A percentile compares a stretch with the other conserved stretches of the same genome.
phyloP scores from a whole-genome alignment of 495 filamentous ascomycete genomes.

The Penicillium paxilli region DNA sequence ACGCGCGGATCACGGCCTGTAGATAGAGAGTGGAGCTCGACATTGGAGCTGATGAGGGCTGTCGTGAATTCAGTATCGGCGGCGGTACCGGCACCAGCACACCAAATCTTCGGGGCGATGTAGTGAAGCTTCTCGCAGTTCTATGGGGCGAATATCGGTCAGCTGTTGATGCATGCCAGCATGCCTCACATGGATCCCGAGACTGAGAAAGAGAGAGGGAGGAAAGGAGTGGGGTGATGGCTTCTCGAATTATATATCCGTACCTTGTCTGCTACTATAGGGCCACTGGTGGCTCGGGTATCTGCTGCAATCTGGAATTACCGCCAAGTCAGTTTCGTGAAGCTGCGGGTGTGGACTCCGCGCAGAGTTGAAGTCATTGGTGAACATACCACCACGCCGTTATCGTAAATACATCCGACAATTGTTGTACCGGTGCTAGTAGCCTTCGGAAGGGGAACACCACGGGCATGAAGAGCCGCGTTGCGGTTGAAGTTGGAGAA shows the following conservation, averaged over 20 bases:
- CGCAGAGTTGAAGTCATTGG: not conserved
- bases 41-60: conserved; percentile 94
- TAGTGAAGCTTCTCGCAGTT: conserved; percentile 99
- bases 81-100: conserved; percentile 95
- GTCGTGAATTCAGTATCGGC: conserved; percentile 99
- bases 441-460: conserved; percentile 92
- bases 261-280: conserved; percentile 98
- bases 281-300: conserved; percentile 94
- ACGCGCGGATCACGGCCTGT: conserved; percentile 96
- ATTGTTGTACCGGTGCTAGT: conserved; percentile 99
- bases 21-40: conserved; percentile 93
- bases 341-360: not conserved
- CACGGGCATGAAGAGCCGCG: conserved; percentile 87
- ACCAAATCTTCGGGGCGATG: conserved; percentile 99
- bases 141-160: conserved; percentile 34
- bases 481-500: conserved; percentile 99
- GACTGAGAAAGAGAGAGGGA: too few species aligned
- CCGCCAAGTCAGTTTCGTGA: conserved; percentile 16
- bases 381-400: conserved; percentile 81
- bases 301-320: conserved; percentile 82
- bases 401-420: conserved; percentile 95
- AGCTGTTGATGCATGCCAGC: not conserved
- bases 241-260: not conserved
- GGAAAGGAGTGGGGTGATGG: too few species aligned
- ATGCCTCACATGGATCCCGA: too few species aligned